Evolutionary conservation across 2,329 filamentous ascomycete species (phyloP), one percentile per base, ranked within the genome.

Genomic region (Lasiodiplodia citricola): DNA sequence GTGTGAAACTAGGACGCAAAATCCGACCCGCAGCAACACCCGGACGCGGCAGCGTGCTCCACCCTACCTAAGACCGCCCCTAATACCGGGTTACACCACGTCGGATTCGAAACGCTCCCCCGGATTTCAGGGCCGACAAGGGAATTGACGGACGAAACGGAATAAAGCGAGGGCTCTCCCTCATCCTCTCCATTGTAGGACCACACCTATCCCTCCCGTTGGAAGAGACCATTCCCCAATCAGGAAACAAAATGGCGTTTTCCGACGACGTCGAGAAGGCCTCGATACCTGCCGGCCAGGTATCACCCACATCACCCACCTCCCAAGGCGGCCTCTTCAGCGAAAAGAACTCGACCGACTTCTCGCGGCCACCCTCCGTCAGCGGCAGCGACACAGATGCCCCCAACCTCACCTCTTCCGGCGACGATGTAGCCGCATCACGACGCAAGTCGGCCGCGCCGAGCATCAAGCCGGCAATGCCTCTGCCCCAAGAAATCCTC

Each of bases 401-500:
- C 57, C 2, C 35, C 2, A 11, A 4, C 54, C n/a, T 10, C 14
- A 7, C 55, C 31, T 21, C 4, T 18, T 21, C 4, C 31, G 2
- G 31, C 57, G 23, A 47, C 16, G 57, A 64, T 37, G 44, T 25
- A 14, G 13, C 25, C 25, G 25, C 37, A 2, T 0, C 44, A 13
- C 47, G 38, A 1, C n/a, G 31, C 21, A 62, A 50, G 41, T 31
- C 38, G 16, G 16, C 3, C 13, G 57, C 38, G 38, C 57, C 41
- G 23, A 23, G n/a, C 23, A 51, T 51, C 21, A 51, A 37, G 25
- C 55, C 55, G 3, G 13, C 21, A 2, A 68, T 71, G 58, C 58
- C 66, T 3, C 37, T 70, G 25, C 38, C 55, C 6, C 58, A 65
- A 18, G 71, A 73, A 21, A 54, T 71, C n/a, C 68, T 70, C 37